Conservation (phyloP, 2,329 filamentous ascomycete species). For the Basipetospora chlamydospora region DNA sequence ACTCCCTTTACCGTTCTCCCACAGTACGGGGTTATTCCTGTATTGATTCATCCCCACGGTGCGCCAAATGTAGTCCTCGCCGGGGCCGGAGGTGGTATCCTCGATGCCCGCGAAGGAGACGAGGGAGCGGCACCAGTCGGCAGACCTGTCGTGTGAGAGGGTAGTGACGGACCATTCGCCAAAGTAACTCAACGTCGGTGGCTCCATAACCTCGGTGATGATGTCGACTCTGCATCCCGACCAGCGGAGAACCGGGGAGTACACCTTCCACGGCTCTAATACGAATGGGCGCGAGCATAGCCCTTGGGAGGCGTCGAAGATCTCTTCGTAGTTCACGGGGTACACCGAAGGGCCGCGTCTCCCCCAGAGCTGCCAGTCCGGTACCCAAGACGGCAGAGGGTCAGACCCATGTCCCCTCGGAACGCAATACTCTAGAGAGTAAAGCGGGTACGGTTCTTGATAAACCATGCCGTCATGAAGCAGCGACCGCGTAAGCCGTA, state of each 20-base stretch:
- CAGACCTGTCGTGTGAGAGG: no score
- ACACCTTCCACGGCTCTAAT: no score
- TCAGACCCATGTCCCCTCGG: background rate
- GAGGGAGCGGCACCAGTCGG: no score
- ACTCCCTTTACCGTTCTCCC: no score
- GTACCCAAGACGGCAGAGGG: slow-evolving; percentile 9
- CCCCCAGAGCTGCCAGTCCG: slow-evolving; percentile 8
- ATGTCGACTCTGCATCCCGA: background rate
- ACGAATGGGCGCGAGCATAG: no score
- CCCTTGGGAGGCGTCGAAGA: background rate
- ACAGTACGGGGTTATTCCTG: no score
- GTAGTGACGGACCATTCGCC: background rate
- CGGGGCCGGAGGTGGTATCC: background rate
- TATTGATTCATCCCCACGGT: background rate
- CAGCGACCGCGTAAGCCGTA: no score
- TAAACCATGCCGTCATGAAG: no score
- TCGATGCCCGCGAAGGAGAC: no score
- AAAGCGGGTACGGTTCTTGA: no score
- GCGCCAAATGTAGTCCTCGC: background rate
- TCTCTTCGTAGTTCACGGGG: background rate
- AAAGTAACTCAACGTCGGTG: accelerated
- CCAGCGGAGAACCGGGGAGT: background rate
- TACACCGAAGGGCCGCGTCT: slow-evolving; percentile 1
- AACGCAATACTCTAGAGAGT: slow-evolving; percentile 7
- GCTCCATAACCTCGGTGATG: background rate